Evolutionary conservation across 2,329 filamentous ascomycete genomes (phyloP), one percentile per base, ranked within the genome.

Genomic region (Raffaelea albimanens): DNA sequence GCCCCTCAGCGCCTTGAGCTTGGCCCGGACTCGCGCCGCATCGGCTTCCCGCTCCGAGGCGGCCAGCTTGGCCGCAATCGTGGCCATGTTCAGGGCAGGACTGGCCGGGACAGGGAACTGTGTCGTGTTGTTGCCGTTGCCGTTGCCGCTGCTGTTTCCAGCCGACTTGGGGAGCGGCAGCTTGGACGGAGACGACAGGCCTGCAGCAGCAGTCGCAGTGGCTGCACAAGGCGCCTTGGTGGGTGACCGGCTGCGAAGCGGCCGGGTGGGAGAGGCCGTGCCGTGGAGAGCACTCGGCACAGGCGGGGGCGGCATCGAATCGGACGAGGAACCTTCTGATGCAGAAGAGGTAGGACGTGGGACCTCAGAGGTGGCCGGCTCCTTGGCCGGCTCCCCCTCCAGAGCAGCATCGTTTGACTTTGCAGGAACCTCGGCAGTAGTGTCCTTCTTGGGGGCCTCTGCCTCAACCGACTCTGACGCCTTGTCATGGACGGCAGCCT

Each of bases 11-110:
- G 79, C 78, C 55, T 71, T 74, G 25, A 83, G 68, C 58, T 82
- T 83, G 3, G 80, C 80, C 3, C 78, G 67, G 0, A 82, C 77
- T 21, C 79, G 70, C 1, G 78, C 78, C 1, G 79, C 79, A 53
- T 82, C 78, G 4, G 80, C 80, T 46, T 82, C 78, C 18, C 76
- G 69, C 53, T 83, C 80, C 0, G 78, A 77, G 2, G 80, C 79
- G 1, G 78, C 80, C 0, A 83, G 67, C 60, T 83, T 83, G 23
- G 78, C 77, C 0, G 76, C 74, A 51, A 83, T 83, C 31, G 67
- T 72, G 9, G 76, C 75, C 71, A 81, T 80, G 19, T 73, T 80
- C 3, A 82, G 61, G 0, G 78, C 78, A 23, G 72, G 78, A 52
- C 80, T 76, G 43, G 74, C 71, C 5, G 67, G 63, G 57, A 29